These are phyloP conservation scores for Claviceps sp. DNA, from an alignment of 2,329 filamentous ascomycete genomes.

Conservation along the genomic window DNA sequence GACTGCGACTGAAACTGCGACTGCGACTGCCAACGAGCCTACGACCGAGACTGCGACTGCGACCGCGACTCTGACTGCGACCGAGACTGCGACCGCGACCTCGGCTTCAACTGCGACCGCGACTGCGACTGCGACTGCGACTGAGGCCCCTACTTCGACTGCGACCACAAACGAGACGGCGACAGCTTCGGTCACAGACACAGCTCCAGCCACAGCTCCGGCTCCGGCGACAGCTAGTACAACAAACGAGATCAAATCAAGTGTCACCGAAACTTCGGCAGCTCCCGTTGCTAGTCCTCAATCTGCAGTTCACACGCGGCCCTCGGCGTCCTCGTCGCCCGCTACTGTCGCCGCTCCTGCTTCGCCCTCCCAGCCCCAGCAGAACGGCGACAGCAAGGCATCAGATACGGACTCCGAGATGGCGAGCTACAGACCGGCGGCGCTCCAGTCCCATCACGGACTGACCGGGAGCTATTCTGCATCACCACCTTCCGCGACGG, in stretches of 20 bases:
- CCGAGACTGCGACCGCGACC: not conserved
- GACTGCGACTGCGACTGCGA: not conserved
- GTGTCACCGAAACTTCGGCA: not conserved
- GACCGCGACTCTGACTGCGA: not conserved
- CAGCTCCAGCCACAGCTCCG: not conserved
- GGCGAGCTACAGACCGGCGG: slow-evolving; percentile 16
- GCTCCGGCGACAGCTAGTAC: not conserved
- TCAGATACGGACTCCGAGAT: slow-evolving; percentile 18
- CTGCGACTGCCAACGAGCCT: not conserved
- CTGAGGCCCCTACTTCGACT: not conserved
- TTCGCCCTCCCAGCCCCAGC: slow-evolving; percentile 10
- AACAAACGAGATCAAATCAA: not conserved
- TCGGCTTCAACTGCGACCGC: not conserved
- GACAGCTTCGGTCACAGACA: not conserved
- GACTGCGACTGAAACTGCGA: not conserved
- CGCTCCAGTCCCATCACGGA: slow-evolving; percentile 11
- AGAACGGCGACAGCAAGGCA: slow-evolving; percentile 20
- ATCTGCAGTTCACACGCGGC: slow-evolving; percentile 1
- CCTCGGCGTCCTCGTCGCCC: slow-evolving; percentile 7
- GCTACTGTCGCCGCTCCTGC: slow-evolving; percentile 7
- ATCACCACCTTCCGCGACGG: slow-evolving; percentile 3
- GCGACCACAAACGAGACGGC: not conserved
- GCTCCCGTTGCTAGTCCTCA: slow-evolving; percentile 1
- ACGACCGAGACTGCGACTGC: not conserved
- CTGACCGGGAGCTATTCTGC: slow-evolving; percentile 15